phyloP scores from a whole-genome alignment of 208 protist species.

The Naegleria fowleri region DNA sequence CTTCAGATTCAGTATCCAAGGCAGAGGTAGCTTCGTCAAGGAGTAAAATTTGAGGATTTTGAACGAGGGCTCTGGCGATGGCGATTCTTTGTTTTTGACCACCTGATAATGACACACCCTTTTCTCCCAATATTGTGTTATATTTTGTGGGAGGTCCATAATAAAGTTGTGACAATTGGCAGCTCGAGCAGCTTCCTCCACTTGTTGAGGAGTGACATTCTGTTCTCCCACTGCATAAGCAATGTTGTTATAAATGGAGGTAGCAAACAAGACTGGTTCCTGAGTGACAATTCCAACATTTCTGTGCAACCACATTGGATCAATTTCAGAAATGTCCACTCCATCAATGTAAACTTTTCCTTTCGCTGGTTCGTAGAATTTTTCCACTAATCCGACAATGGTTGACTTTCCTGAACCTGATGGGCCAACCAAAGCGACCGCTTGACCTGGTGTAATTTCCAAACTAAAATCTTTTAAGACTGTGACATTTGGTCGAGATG shows the following conservation, averaged over 20 bases:
- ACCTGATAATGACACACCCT: conserved; percentile 43
- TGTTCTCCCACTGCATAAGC: not conserved
- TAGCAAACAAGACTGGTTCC: conserved; percentile 19
- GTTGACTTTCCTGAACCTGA: conserved; percentile 55
- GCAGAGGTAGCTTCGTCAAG: conserved; percentile 63
- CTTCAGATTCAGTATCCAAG: conserved; percentile 57
- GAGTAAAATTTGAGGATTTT: conserved; percentile 47
- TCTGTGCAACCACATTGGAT: conserved; percentile 57
- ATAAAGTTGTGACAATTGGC: conserved; percentile 31
- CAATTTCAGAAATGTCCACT: conserved; percentile 55
- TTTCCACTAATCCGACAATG: conserved; percentile 66
- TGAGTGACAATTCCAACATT: conserved; percentile 37
- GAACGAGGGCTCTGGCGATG: conserved; percentile 34
- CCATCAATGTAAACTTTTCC: conserved; percentile 54
- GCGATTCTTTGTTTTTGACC: conserved; percentile 49
- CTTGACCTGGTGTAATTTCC: not conserved
- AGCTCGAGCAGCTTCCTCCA: not conserved
- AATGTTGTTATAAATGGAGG: not conserved
- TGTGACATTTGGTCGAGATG: not conserved
- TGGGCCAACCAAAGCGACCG: not conserved
- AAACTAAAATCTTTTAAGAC: conserved; percentile 21
- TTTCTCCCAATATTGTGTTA: conserved; percentile 46
- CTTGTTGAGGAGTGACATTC: conserved; percentile 6
- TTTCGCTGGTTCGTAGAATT: conserved; percentile 65
- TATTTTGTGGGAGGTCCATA: conserved; percentile 32